Conservation (phyloP, 2,329 filamentous ascomycete genomes). For the Claviceps paspali region DNA sequence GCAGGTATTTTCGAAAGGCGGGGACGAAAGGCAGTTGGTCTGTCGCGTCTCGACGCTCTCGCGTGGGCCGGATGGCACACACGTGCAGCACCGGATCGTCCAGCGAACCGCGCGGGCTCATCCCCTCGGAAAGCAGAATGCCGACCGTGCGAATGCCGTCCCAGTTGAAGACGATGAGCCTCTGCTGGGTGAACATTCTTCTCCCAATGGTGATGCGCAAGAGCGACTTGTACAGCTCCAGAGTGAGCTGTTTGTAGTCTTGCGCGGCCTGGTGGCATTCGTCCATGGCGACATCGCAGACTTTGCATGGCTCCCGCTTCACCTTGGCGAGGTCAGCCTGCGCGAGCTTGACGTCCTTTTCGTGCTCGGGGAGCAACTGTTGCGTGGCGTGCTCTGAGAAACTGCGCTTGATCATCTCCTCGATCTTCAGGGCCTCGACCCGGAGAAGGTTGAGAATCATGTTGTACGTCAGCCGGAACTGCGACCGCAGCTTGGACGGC, state of each 20-base stretch:
- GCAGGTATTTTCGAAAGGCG: constrained; percentile 51
- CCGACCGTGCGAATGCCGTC: constrained; percentile 73
- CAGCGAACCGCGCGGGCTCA: constrained; percentile 40
- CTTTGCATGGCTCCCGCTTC: constrained; percentile 67
- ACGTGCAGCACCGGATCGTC: constrained; percentile 58
- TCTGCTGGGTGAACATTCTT: constrained; percentile 59
- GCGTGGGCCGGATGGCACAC: constrained; percentile 56
- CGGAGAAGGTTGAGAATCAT: constrained; percentile 96
- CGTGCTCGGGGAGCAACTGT: constrained; percentile 82
- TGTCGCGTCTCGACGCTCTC: constrained; percentile 58
- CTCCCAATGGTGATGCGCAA: constrained; percentile 70
- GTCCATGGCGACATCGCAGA: constrained; percentile 70
- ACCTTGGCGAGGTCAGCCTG: constrained; percentile 85
- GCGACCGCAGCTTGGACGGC: constrained; percentile 85
- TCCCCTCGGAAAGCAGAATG: constrained; percentile 62
- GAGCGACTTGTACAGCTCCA: constrained; percentile 62
- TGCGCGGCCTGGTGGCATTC: constrained; percentile 69
- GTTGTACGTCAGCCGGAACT: constrained; percentile 96
- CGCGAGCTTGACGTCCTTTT: constrained; percentile 83
- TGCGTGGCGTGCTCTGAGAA: constrained; percentile 98
- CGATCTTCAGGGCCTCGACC: constrained; percentile 93
- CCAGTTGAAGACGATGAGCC: constrained; percentile 72
- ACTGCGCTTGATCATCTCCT: constrained; percentile 99
- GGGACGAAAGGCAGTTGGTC: constrained; percentile 76
- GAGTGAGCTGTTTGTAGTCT: constrained; percentile 63